Evolutionary conservation across 2,329 filamentous ascomycete genomes (phyloP).

Genomic region (Sordariomycetes sp.): DNA sequence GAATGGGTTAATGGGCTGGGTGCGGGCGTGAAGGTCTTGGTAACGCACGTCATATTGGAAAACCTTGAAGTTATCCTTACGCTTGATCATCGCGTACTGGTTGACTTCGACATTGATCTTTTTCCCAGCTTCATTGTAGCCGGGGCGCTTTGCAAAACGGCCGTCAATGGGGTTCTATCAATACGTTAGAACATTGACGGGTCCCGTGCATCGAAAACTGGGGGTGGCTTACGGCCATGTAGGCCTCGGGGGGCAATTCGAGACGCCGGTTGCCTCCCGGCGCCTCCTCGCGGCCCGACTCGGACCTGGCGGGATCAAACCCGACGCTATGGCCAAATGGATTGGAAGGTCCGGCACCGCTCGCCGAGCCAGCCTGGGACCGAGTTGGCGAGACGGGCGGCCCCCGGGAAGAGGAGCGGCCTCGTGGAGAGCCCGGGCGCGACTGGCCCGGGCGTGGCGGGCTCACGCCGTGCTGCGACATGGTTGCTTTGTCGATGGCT

Average conservation of each 20-base stretch:
- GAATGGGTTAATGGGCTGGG: no score
- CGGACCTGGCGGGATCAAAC: slow-evolving; percentile 30
- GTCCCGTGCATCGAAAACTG: background rate
- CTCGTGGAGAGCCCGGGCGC: background rate
- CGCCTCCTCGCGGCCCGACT: slow-evolving; percentile 12
- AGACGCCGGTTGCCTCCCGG: slow-evolving; percentile 38
- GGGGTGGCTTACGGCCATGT: slow-evolving; percentile 23
- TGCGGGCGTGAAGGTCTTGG: no score
- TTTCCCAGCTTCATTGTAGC: slow-evolving; percentile 48
- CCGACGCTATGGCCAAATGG: slow-evolving; percentile 18
- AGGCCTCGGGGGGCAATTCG: slow-evolving; percentile 50
- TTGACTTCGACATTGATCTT: slow-evolving; percentile 54
- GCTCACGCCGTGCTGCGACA: background rate
- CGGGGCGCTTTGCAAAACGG: slow-evolving; percentile 35
- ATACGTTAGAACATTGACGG: background rate
- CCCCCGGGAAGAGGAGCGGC: background rate
- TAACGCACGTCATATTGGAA: slow-evolving; percentile 76
- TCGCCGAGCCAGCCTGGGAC: background rate
- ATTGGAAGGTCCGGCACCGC: background rate
- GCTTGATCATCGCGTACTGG: slow-evolving; percentile 56
- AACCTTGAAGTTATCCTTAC: slow-evolving; percentile 48
- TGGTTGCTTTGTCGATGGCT: background rate
- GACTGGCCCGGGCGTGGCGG: background rate
- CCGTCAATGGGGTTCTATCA: slow-evolving; percentile 13
- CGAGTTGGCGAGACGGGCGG: background rate